Percentiles rank a stretch among this genome's conserved stretches.
These are phyloP conservation scores for Debaryomyces sp. DNA, from an alignment of 1,139 yeast species.

Conservation along the genomic window DNA sequence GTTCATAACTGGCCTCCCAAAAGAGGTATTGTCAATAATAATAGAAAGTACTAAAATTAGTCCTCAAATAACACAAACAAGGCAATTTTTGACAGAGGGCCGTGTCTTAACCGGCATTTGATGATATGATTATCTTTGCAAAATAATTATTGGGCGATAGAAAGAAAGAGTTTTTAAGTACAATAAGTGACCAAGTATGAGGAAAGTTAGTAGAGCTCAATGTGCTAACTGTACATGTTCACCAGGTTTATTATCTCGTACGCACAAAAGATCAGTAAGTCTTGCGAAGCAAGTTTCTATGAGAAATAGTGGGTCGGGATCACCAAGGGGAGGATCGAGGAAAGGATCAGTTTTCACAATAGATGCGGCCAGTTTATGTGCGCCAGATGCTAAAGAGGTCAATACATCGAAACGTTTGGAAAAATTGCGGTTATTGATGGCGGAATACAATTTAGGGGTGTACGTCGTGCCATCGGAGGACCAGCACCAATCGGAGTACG, in stretches of 20 bases:
- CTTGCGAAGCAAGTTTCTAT: conserved; percentile 53
- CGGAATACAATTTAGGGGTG: conserved; percentile 63
- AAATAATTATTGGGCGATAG: not conserved
- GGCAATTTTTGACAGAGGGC: not conserved
- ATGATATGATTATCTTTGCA: not conserved
- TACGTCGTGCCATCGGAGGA: conserved; percentile 92
- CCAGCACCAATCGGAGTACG: conserved; percentile 92
- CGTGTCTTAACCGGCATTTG: conserved; percentile 1
- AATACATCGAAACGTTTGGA: conserved; percentile 64
- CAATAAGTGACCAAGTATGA: conserved; percentile 12
- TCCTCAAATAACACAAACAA: not conserved
- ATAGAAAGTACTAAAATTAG: not conserved
- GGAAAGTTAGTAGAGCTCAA: conserved; percentile 44
- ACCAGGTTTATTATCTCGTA: conserved; percentile 74
- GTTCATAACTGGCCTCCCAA: not conserved
- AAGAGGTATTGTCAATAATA: not conserved
- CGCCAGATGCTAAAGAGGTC: conserved; percentile 49
- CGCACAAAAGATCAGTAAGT: conserved; percentile 54
- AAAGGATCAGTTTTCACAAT: conserved; percentile 53
- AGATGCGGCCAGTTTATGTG: conserved; percentile 48
- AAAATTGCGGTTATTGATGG: conserved; percentile 67
- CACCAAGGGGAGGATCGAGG: conserved; percentile 36
- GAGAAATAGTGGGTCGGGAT: conserved; percentile 26
- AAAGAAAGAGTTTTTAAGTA: not conserved
- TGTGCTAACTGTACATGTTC: conserved; percentile 82